These are phyloP conservation scores for Plantago elongata DNA, from an alignment of 257 asterid species.

Conservation along the genomic window DNA sequence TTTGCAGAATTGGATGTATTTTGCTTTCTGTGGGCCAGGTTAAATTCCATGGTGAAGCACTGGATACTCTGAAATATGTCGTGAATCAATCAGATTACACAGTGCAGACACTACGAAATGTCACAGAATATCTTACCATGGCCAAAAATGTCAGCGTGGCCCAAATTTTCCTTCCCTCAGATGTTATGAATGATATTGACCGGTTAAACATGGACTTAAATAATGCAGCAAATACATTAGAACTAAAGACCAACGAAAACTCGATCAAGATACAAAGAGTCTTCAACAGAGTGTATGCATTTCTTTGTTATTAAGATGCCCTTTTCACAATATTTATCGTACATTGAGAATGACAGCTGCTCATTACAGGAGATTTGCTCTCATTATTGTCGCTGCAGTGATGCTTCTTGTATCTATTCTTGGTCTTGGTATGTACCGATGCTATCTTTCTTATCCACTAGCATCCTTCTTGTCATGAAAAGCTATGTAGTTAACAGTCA, in stretches of 20 bases:
- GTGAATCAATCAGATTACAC: conserved; percentile 94
- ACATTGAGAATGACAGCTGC: background rate
- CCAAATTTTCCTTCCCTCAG: conserved; percentile 83
- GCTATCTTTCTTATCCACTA: background rate
- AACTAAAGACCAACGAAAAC: conserved; percentile 66
- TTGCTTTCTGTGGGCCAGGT: conserved; percentile 89
- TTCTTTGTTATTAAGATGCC: background rate
- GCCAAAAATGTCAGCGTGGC: conserved; percentile 88
- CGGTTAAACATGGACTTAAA: conserved; percentile 56
- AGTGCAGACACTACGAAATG: conserved; percentile 76
- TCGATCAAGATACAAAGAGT: conserved; percentile 54
- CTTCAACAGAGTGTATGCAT: conserved; percentile 66
- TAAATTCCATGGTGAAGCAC: conserved; percentile 70
- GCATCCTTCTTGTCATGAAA: conserved; percentile 7
- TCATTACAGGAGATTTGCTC: conserved; percentile 60
- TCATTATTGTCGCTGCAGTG: conserved; percentile 64
- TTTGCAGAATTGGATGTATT: conserved; percentile 80
- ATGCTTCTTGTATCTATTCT: conserved; percentile 77
- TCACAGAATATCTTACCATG: conserved; percentile 64
- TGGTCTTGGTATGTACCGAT: conserved; percentile 71
- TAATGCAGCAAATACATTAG: conserved; percentile 64
- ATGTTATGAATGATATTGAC: conserved; percentile 66
- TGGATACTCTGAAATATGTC: conserved; percentile 66
- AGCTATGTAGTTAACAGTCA: conserved; percentile 12
- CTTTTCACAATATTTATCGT: background rate